phyloP scores from a whole-genome alignment of 2,329 filamentous ascomycete genomes.

The Pestalotiopsis sp. region DNA sequence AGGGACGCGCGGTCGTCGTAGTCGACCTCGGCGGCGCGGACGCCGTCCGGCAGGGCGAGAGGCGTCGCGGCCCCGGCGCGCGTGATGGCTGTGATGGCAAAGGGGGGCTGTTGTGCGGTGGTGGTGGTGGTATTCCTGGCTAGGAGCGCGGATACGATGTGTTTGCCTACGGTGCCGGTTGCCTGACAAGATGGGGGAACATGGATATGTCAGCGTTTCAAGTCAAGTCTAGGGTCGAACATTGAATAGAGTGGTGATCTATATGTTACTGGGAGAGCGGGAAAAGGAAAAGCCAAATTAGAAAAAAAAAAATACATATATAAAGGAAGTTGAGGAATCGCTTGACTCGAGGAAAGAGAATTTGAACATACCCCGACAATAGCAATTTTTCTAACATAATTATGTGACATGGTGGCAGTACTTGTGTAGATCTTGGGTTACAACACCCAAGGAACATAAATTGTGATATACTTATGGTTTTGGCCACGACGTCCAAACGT shows the following conservation, averaged over 20 bases:
- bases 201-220: neutral
- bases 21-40: conserved; percentile 44
- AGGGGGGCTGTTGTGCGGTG: neutral
- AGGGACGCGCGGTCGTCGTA: conserved; percentile 47
- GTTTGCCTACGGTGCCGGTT: conserved; percentile 41
- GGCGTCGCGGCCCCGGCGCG: conserved; percentile 42
- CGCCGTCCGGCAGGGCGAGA: conserved; percentile 42
- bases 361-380: conserved; percentile 47
- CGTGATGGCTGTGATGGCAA: conserved; percentile 52
- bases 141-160: conserved; percentile 43
- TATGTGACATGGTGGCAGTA: neutral
- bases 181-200: conserved; percentile 33
- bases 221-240: too few species aligned
- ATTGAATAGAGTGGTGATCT: too few species aligned
- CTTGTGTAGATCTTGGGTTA: too few species aligned
- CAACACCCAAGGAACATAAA: too few species aligned
- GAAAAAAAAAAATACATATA: too few species aligned
- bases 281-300: too few species aligned
- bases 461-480: too few species aligned
- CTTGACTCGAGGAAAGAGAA: neutral
- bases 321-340: too few species aligned
- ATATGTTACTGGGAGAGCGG: neutral
- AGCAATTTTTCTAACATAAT: conserved; percentile 42
- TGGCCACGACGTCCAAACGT: too few species aligned
- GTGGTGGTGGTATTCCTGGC: conserved; percentile 43